Evolutionary conservation across 805 yeast genomes (phyloP), one percentile per base, ranked within the genome.

Genomic region (Blastobotrys attinorum): DNA sequence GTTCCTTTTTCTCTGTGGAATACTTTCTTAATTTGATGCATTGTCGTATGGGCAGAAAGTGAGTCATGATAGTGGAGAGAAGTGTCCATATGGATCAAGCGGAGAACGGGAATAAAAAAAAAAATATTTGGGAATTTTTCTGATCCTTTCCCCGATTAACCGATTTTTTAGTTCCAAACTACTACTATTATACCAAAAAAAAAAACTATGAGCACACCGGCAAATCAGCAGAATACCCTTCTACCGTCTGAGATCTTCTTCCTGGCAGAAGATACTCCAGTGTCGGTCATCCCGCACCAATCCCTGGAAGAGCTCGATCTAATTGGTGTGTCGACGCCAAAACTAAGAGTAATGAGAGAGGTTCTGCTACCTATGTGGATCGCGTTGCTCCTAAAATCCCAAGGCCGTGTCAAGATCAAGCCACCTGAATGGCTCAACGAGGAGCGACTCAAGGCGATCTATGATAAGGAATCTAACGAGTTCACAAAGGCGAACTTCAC

Each of bases 391-490:
- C 66, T 92, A 40, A 87, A 86, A 56, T 78, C 81, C 38, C 97
- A 92, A 60, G 81, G 79, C 38, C 81, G 88, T 55, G 87, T 97
- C 62, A 82, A 80, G 49, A 78, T 92, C 2, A 79, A 86, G 6
- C 81, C 88, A 11, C 98, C 98, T 0, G 71, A 67, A 1, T 92
- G 98, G 98, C 69, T 92, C 7, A 73, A 72, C 7, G 62, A 75
- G 38, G 66, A 67, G 16, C 68, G 67, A 40, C 61, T 90, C 45
- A 73, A 74, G 43, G 70, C 67, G 4, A 69, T 72, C 35, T 77
- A 83, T 52, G 85, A 81, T 17, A 80, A 75, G 47, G 97, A 90
- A 57, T 71, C 77, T 1, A 71, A 72, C 27, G 66, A 74, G 47
- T 90, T 90, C 57, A 74, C 86, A 44, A 64, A 69, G 5, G 39